Evolutionary conservation across 306 rosid species (phyloP), one percentile per base, ranked within the genome.

Genomic region (Oxytropis ochrocephala): DNA sequence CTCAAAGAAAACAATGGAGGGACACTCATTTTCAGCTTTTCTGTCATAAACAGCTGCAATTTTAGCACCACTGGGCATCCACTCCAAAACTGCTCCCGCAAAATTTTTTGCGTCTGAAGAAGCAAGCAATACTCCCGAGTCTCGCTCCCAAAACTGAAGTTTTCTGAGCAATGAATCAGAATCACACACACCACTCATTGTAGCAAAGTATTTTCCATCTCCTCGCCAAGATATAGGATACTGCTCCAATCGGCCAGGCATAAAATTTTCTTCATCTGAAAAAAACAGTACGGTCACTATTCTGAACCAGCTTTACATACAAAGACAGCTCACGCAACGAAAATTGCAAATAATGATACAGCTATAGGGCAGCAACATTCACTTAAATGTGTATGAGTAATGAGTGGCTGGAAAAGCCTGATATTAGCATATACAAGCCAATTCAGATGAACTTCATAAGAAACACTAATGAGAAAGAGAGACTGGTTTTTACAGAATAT

Each of bases 11-110:
- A 80, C 95, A 81, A 94, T 69, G 0, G 86, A 64, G 27, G 95
- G 95, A 41, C 87, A 89, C 70, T 84, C 81, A 77, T 79, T 84
- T 59, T 77, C 92, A 57, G 72, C 73, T 77, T 80, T 85, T 56
- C 80, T 63, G 29, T 85, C 92, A 84, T 82, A 88, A 69, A 87
- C 92, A 59, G 89, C 85, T 1, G 96, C 97, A 84, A 94, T 76
- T 84, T 94, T 94, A 11, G 92, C 99, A 74, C 99, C 99, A 80
- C 92, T 83, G 8, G 99, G 96, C 97, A 94, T 88, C 99, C 99
- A 94, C 41, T 94, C 99, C 78, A 94, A 73, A 78, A 81, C 80
- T 19, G 87, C 39, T 49, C 88, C 91, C 76, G 79, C 69, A 64
- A 94, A 94, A n/a, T 49, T 54, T 80, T 83, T 85, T 46, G 81